A percentile compares a stretch with the other conserved stretches of the same genome.
phyloP scores from a whole-genome alignment of 176 grass and related monocot genomes.

The Oropetium thomaeum region DNA sequence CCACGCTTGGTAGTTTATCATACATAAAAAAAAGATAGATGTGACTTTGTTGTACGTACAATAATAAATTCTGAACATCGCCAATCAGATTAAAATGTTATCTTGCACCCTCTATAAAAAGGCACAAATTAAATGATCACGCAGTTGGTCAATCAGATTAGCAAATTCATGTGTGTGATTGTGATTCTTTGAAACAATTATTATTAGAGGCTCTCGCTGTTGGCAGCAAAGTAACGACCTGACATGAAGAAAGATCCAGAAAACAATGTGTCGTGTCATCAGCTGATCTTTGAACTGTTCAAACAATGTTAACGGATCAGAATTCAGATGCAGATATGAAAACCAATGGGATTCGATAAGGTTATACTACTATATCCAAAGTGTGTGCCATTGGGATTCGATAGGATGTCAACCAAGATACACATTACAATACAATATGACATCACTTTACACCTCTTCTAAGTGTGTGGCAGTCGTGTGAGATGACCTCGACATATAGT shows the following conservation, averaged over 20 bases:
- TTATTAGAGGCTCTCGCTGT: no score
- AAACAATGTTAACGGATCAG: slow-evolving; percentile 5
- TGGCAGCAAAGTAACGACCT: background rate
- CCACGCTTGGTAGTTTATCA: background rate
- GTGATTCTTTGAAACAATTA: slow-evolving; percentile 1
- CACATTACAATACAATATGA: no score
- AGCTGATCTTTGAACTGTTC: background rate
- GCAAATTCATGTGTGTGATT: background rate
- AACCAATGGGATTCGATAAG: background rate
- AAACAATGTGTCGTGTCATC: background rate
- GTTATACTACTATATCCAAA: background rate
- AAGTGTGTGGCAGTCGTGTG: no score
- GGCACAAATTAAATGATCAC: background rate
- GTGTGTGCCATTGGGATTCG: background rate
- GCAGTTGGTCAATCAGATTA: slow-evolving; percentile 4
- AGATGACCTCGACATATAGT: no score
- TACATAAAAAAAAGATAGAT: background rate
- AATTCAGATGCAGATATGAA: background rate
- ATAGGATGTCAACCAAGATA: background rate
- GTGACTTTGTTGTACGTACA: background rate
- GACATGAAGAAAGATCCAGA: background rate
- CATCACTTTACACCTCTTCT: no score
- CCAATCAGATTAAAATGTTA: background rate
- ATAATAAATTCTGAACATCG: background rate
- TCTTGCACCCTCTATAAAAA: background rate